These are phyloP conservation scores for Boletus huronensis DNA, from an alignment of 768 basidiomycete species.

Conservation along the genomic window DNA sequence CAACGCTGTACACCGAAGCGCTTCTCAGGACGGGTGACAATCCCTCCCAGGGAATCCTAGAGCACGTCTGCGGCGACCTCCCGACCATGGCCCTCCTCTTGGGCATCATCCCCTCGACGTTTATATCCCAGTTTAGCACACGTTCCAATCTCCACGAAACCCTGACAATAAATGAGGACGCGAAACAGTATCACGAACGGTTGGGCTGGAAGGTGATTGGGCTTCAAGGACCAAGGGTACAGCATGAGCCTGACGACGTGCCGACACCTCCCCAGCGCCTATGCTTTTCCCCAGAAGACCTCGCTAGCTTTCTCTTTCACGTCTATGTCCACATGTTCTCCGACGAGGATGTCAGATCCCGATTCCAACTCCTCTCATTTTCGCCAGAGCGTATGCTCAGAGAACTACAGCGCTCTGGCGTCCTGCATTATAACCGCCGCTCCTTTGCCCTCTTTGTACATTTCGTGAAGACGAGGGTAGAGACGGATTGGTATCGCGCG, in stretches of 20 bases:
- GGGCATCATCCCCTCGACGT: conserved; percentile 22
- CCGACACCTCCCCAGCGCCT: background rate
- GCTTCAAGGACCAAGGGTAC: background rate
- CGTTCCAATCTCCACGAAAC: conserved; percentile 24
- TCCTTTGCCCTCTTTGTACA: conserved; percentile 46
- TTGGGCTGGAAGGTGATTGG: conserved; percentile 22
- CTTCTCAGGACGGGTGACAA: conserved; percentile 15
- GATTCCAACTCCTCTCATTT: background rate
- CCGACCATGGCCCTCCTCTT: conserved; percentile 24
- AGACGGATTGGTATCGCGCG: conserved; percentile 39
- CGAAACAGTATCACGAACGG: conserved; percentile 23
- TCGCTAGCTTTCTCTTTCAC: conserved; percentile 19
- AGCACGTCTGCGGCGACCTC: conserved; percentile 25
- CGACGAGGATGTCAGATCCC: conserved; percentile 16
- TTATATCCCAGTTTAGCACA: conserved; percentile 24
- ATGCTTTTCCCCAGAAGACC: conserved; percentile 15
- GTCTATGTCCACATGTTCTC: conserved; percentile 28
- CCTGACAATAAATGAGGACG: background rate
- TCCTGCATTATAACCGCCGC: conserved; percentile 45
- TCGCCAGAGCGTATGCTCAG: background rate
- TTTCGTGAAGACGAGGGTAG: conserved; percentile 36
- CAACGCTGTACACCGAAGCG: conserved; percentile 29
- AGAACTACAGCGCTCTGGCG: conserved; percentile 1
- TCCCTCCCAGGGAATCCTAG: conserved; percentile 12
- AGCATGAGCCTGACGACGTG: too few species aligned